Base-by-base conservation (phyloP, 202 grass and related monocot species). In the Sporobolus alterniflorus region DNA sequence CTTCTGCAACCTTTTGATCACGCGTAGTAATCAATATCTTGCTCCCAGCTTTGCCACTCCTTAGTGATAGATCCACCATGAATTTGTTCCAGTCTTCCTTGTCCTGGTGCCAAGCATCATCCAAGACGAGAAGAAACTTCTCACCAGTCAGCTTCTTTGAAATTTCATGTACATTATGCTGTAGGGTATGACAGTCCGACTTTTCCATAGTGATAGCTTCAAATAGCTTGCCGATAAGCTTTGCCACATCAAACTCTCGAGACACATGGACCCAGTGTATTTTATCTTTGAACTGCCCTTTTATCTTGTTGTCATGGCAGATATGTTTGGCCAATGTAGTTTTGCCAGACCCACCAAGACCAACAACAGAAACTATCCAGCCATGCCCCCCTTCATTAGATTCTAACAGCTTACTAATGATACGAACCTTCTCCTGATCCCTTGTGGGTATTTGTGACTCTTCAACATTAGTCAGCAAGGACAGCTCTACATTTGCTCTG, bases 61-160 rank as follows among this genome's bases (percentile, higher is more conserved):
- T 75, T 2, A 87, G 28, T 39, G 29, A 51, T 29, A 22, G 21
- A n/a, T n/a, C 10, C 13, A 24, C 13, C 10, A 40, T 77, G 5
- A 88, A 42, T 9, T 71, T 8, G 31, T 88, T 18, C 64, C 64
- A 83, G 9, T 65, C 51, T 14, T 55, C 7, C 18, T 7, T 17
- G 0, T 71, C 21, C 21, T 88, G 40, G 24, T n/a, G 60, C 85
- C 85, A 88, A 34, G 74, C 44, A 59, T 82, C 84, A 61, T 87
- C 84, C 16, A 85, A 48, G n/a, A 85, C 50, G 22, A 85, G 80
- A 4, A 75, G 48, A 12, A 83, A 47, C 30, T 43, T 78, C 6
- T 36, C 49, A 3, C 13, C 26, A 3, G 9, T 65, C 26, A 78
- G 24, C 31, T 16, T 56, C 6, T 57, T n/a, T 41, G 49, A 57